These are phyloP conservation scores for Podaxis sp. DNA, from an alignment of 768 basidiomycete species.

Conservation along the genomic window DNA sequence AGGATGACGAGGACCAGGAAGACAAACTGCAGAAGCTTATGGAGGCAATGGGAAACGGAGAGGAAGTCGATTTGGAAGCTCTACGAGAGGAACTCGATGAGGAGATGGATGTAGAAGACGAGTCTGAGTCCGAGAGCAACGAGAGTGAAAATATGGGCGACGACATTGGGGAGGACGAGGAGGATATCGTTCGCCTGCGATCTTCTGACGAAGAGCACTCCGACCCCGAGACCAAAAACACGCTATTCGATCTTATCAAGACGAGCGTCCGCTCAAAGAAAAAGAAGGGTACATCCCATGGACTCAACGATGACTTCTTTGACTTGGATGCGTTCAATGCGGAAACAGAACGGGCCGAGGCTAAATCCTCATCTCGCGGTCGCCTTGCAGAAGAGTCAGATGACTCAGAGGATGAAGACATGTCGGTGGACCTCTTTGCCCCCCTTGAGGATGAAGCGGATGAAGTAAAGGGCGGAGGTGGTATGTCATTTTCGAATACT, in stretches of 20 bases:
- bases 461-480: constrained; percentile 39
- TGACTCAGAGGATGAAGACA: constrained; percentile 57
- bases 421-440: constrained; percentile 66
- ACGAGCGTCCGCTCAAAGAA: constrained; percentile 27
- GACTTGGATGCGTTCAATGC: constrained; percentile 84
- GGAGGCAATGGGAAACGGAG: constrained; percentile 88
- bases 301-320: constrained; percentile 91
- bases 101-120: constrained; percentile 23
- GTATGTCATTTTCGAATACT: constrained; percentile 29
- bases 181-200: constrained; percentile 33
- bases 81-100: constrained; percentile 14
- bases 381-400: constrained; percentile 44
- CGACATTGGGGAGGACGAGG: constrained; percentile 14
- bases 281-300: constrained; percentile 27
- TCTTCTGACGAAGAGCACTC: constrained; percentile 34
- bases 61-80: constrained; percentile 57
- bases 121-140: constrained; percentile 16
- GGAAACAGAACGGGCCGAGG: constrained; percentile 78
- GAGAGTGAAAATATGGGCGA: constrained; percentile 21
- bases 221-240: constrained; percentile 25
- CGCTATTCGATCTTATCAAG: constrained; percentile 24
- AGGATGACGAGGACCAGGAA: constrained; percentile 69
- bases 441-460: constrained; percentile 47
- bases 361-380: constrained; percentile 59
- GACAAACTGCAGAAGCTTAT: constrained; percentile 92